phyloP scores from a whole-genome alignment of 352 stramenopile genomes.

The Phytopythium oedochilum region DNA sequence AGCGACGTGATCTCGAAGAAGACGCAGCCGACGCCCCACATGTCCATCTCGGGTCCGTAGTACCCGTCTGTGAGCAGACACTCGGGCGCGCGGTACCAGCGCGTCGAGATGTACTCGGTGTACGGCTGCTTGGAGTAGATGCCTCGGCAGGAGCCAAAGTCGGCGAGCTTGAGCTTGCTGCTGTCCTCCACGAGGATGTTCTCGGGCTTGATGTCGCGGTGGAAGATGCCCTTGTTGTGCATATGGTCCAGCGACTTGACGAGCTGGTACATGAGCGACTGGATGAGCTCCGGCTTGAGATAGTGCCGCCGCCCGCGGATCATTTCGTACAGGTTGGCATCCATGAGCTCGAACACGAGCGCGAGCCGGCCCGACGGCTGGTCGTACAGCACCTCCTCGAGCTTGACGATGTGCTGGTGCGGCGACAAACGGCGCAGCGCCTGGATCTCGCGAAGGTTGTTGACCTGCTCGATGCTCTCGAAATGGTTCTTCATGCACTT shows the following conservation, averaged over 20 bases:
- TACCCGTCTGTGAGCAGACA: slow-evolving; percentile 95
- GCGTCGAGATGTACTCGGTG: slow-evolving; percentile 96
- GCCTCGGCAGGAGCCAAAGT: slow-evolving; percentile 94
- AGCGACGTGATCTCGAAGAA: slow-evolving; percentile 95
- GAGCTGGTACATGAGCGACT: slow-evolving; percentile 91
- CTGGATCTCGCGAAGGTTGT: slow-evolving; percentile 96
- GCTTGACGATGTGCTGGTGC: slow-evolving; percentile 94
- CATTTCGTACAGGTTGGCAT: slow-evolving; percentile 96
- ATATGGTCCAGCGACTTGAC: slow-evolving; percentile 95
- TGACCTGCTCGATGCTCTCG: slow-evolving; percentile 95
- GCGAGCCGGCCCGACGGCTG: slow-evolving; percentile 89
- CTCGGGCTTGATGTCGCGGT: slow-evolving; percentile 96
- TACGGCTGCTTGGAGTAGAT: slow-evolving; percentile 96
- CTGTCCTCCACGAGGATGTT: slow-evolving; percentile 93
- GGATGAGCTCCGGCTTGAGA: slow-evolving; percentile 79
- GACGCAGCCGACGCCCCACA: slow-evolving; percentile 95
- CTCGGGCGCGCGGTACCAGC: slow-evolving; percentile 95
- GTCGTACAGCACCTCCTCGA: slow-evolving; percentile 95
- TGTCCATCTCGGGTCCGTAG: slow-evolving; percentile 95
- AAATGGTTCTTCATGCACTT: slow-evolving; percentile 99
- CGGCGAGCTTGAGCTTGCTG: slow-evolving; percentile 88
- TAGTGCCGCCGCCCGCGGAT: slow-evolving; percentile 89
- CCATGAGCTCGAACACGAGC: slow-evolving; percentile 97
- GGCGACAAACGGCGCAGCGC: slow-evolving; percentile 90
- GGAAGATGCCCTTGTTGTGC: slow-evolving; percentile 97